Conservation (phyloP, 495 filamentous ascomycete species). For the Bacidia gigantensis region DNA sequence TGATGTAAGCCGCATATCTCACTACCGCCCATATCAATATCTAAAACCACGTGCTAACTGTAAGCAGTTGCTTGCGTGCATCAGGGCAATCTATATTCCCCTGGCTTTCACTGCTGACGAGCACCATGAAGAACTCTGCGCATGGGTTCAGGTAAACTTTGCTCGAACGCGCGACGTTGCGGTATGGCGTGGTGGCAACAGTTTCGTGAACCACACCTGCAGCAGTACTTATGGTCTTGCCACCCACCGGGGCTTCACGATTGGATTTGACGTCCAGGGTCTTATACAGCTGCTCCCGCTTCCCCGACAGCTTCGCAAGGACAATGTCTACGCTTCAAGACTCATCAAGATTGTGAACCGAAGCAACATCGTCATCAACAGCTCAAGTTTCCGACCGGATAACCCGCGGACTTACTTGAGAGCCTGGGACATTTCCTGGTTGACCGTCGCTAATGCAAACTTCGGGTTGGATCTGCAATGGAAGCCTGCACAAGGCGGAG, state of each 20-base stretch:
- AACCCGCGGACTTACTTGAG: background rate
- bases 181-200: background rate
- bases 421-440: background rate
- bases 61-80: too few relatives aligned
- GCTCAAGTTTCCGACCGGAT: background rate
- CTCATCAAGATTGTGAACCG: background rate
- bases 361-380: background rate
- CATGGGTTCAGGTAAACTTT: too few relatives aligned
- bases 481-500: background rate
- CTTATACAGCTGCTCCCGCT: constrained; percentile 4
- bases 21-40: too few relatives aligned
- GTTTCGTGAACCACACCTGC: too few relatives aligned
- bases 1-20: too few relatives aligned
- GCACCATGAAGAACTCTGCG: too few relatives aligned
- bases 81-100: too few relatives aligned
- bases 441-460: background rate
- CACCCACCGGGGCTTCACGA: background rate
- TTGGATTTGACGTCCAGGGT: constrained; percentile 4
- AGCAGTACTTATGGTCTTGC: background rate
- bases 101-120: too few relatives aligned
- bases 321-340: background rate
- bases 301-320: constrained; percentile 6
- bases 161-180: background rate
- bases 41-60: too few relatives aligned
- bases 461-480: constrained; percentile 1